phyloP scores from a whole-genome alignment of 2,329 filamentous ascomycete species.

The Arachnomyces sp. region DNA sequence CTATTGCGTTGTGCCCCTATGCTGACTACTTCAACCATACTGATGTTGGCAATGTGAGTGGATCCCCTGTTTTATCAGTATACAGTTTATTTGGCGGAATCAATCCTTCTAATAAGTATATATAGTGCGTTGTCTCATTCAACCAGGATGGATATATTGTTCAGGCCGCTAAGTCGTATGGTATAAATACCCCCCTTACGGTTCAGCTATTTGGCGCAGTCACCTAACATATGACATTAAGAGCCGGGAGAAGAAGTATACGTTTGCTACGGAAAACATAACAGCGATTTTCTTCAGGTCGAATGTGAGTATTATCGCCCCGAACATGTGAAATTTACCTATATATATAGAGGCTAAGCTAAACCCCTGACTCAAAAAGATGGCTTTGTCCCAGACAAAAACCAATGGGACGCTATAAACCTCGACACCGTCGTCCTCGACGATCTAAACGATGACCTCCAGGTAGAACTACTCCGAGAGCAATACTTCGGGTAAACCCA shows the following conservation, averaged over 20 bases:
- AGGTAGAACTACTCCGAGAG: slow-evolving; percentile 27
- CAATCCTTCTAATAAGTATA: background rate
- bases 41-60: slow-evolving; percentile 32
- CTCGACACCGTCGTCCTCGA: slow-evolving; percentile 35
- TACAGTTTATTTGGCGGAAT: background rate
- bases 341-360: background rate
- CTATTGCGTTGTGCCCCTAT: slow-evolving; percentile 39
- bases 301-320: slow-evolving; percentile 28
- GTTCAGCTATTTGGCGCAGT: background rate
- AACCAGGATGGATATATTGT: slow-evolving; percentile 28
- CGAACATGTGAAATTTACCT: background rate
- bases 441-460: slow-evolving; percentile 21
- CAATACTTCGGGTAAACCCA: slow-evolving; percentile 32
- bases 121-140: slow-evolving; percentile 32
- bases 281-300: slow-evolving; percentile 35
- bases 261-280: slow-evolving; percentile 37
- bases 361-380: slow-evolving; percentile 21
- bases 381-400: slow-evolving; percentile 35
- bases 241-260: slow-evolving; percentile 35
- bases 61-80: background rate
- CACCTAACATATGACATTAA: slow-evolving; percentile 9
- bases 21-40: slow-evolving; percentile 42
- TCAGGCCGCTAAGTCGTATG: slow-evolving; percentile 26
- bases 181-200: slow-evolving; percentile 10
- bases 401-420: slow-evolving; percentile 32